These are phyloP conservation scores for Persicaria maculosa DNA, from an alignment of 148 eudicot species.

Conservation along the genomic window DNA sequence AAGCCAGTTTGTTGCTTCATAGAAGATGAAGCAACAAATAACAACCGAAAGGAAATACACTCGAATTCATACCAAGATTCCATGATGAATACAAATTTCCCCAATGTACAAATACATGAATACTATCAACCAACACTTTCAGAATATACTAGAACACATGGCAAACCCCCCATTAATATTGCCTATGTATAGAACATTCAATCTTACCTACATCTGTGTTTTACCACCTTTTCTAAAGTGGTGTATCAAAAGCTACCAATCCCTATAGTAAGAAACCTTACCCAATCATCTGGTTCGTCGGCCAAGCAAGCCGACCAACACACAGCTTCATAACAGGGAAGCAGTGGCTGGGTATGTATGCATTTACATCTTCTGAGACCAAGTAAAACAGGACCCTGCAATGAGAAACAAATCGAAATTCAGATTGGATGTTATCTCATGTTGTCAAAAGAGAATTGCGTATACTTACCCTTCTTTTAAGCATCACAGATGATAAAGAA, in stretches of 20 bases:
- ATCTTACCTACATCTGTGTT: conserved; percentile 9
- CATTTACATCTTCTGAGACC: conserved; percentile 7
- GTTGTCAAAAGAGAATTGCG: neutral
- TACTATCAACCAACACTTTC: neutral
- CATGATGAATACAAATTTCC: conserved; percentile 6
- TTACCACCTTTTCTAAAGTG: neutral
- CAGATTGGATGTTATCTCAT: neutral
- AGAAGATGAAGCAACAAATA: neutral
- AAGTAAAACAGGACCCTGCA: neutral
- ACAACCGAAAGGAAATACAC: neutral
- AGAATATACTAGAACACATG: neutral
- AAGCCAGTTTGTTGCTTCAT: neutral
- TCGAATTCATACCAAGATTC: conserved; percentile 1
- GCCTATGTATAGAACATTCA: neutral
- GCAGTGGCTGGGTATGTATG: conserved; percentile 4
- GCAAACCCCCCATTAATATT: conserved; percentile 2
- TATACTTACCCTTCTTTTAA: neutral
- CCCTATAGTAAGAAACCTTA: conserved; percentile 8
- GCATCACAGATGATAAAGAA: neutral
- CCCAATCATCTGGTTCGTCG: conserved; percentile 3
- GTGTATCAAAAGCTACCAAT: conserved; percentile 3
- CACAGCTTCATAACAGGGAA: neutral
- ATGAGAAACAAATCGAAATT: neutral
- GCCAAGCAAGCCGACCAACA: neutral
- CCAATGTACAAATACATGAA: conserved; percentile 10